phyloP scores from a whole-genome alignment of 2,329 filamentous ascomycete genomes.

The Elsinoe arachidis region DNA sequence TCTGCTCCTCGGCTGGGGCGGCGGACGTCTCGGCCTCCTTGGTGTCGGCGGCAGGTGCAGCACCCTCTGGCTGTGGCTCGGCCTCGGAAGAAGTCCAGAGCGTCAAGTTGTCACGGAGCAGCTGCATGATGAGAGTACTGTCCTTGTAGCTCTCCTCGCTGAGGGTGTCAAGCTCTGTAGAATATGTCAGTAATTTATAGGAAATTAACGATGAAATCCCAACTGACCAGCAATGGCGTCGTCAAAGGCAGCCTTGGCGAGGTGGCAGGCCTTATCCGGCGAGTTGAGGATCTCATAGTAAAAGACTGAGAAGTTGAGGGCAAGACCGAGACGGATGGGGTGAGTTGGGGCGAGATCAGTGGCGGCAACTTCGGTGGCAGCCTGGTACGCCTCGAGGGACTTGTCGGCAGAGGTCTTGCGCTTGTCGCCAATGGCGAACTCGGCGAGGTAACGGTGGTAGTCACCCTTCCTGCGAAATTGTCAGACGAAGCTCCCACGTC shows the following conservation, averaged over 20 bases:
- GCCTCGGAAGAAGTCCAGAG: slow-evolving; percentile 99
- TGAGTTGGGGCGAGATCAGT: slow-evolving; percentile 85
- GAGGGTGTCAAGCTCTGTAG: slow-evolving; percentile 80
- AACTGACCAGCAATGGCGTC: slow-evolving; percentile 78
- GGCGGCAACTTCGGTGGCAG: slow-evolving; percentile 79
- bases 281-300: slow-evolving; percentile 99
- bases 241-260: slow-evolving; percentile 92
- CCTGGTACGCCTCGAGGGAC: slow-evolving; percentile 94
- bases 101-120: slow-evolving; percentile 93
- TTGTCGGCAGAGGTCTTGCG: slow-evolving; percentile 90
- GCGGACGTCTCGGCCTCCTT: slow-evolving; percentile 48
- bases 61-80: slow-evolving; percentile 57
- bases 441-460: slow-evolving; percentile 97
- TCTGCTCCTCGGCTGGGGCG: slow-evolving; percentile 45
- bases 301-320: slow-evolving; percentile 96
- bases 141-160: slow-evolving; percentile 99
- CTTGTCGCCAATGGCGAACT: slow-evolving; percentile 90
- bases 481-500: neutral
- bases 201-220: neutral
- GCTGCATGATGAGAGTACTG: slow-evolving; percentile 97
- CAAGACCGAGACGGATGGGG: slow-evolving; percentile 85
- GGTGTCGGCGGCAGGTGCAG: slow-evolving; percentile 37
- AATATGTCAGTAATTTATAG: slow-evolving; percentile 20
- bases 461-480: slow-evolving; percentile 75
- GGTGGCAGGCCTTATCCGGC: slow-evolving; percentile 94